Percentiles rank a stretch among this genome's conserved stretches.
Conservation (phyloP, 139 green algal species). For the Chlamydomonas eustigma region DNA sequence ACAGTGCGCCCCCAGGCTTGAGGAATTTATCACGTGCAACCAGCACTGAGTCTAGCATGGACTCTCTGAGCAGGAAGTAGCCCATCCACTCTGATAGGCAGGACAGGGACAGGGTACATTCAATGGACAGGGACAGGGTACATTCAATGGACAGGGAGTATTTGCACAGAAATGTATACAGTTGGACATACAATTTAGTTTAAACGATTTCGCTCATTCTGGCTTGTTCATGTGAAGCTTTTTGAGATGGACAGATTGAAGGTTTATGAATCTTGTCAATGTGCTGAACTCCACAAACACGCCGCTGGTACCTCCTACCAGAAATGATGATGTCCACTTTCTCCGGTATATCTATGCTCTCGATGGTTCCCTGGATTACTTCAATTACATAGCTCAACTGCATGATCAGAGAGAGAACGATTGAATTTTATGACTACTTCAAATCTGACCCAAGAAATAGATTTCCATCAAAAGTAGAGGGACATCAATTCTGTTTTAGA, state of each 20-base stretch:
- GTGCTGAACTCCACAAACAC: too few relatives aligned
- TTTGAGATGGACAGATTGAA: not conserved
- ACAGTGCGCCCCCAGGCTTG: constrained; percentile 86
- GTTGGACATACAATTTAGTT: too few relatives aligned
- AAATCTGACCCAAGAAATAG: too few relatives aligned
- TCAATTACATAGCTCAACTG: constrained; percentile 73
- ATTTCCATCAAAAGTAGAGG: too few relatives aligned
- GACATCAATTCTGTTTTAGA: too few relatives aligned
- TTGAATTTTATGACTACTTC: too few relatives aligned
- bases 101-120: too few relatives aligned
- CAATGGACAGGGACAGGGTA: too few relatives aligned
- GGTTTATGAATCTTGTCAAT: constrained; percentile 66
- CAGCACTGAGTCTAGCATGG: constrained; percentile 94
- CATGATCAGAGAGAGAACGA: constrained; percentile 6
- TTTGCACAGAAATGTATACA: too few relatives aligned
- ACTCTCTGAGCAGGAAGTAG: constrained; percentile 88
- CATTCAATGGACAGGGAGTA: too few relatives aligned
- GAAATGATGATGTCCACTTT: constrained; percentile 97
- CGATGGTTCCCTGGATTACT: constrained; percentile 94
- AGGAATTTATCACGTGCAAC: constrained; percentile 86
- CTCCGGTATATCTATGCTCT: constrained; percentile 92
- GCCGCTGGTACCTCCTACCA: too few relatives aligned
- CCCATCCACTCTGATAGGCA: constrained; percentile 91
- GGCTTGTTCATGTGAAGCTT: not conserved
- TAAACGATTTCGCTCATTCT: constrained; percentile 66